Evolutionary conservation across 2,329 filamentous ascomycete genomes (phyloP).

Genomic region (Ophiostoma piceae): DNA sequence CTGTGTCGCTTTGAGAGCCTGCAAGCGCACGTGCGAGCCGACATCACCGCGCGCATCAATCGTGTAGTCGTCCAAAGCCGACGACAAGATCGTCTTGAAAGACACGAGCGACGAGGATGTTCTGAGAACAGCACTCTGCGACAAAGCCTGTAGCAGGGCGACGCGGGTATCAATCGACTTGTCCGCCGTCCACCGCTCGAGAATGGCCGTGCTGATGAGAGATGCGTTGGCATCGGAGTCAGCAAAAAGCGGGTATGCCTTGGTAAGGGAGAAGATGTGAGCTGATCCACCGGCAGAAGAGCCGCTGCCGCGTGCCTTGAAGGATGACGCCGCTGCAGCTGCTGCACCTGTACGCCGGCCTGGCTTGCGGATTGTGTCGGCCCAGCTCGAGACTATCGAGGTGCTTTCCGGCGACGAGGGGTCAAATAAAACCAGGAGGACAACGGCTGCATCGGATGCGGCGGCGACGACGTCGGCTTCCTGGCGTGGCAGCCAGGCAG

Average conservation of each 20-base stretch:
- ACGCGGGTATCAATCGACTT: slow-evolving; percentile 48
- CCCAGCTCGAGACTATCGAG: slow-evolving; percentile 42
- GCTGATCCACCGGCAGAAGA: slow-evolving; percentile 41
- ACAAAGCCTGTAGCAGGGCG: slow-evolving; percentile 52
- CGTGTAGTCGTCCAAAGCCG: slow-evolving; percentile 80
- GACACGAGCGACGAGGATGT: slow-evolving; percentile 30
- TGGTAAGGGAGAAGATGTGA: slow-evolving; percentile 50
- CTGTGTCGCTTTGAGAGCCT: slow-evolving; percentile 71
- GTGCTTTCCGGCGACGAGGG: slow-evolving; percentile 33
- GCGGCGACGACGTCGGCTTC: slow-evolving; percentile 48
- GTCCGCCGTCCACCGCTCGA: slow-evolving; percentile 50
- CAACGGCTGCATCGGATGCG: slow-evolving; percentile 47
- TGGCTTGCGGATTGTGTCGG: slow-evolving; percentile 37
- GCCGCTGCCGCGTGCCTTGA: slow-evolving; percentile 26
- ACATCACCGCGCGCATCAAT: slow-evolving; percentile 85
- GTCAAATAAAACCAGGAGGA: slow-evolving; percentile 39
- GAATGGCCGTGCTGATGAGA: slow-evolving; percentile 38
- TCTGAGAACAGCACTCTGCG: slow-evolving; percentile 39
- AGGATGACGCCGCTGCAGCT: slow-evolving; percentile 16
- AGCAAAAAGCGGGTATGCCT: slow-evolving; percentile 42
- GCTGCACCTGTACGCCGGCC: slow-evolving; percentile 1
- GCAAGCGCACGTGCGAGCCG: slow-evolving; percentile 76
- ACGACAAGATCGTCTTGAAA: slow-evolving; percentile 46
- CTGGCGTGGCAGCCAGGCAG: slow-evolving; percentile 44
- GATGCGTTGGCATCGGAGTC: slow-evolving; percentile 26